Evolutionary conservation across 2,329 filamentous ascomycete species (phyloP), one percentile per base, ranked within the genome.

Genomic region (Didymella pinodella): DNA sequence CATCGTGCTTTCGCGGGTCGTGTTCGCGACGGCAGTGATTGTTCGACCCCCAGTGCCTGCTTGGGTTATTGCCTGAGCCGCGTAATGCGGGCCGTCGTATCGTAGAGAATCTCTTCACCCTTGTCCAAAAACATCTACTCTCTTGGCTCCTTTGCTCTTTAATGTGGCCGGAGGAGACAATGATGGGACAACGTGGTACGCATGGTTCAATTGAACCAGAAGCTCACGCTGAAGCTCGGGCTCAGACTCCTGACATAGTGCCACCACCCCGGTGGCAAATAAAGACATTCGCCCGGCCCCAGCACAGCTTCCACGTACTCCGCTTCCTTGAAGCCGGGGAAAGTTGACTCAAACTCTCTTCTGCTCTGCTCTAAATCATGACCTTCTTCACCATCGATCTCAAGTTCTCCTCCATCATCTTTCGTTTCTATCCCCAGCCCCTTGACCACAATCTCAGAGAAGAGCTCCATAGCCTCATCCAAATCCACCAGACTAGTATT

Each of bases 211-310:
- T 74, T 74, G 34, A 73, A 99, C 95, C 95, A 99, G 73, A 97
- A 98, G 73, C 93, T 97, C 12, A 98, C 93, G 66, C 93, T 97
- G 71, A 96, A 93, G 72, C 94, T 97, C 20, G 91, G 86, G 56
- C 87, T 92, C 70, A 98, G 74, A 48, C 92, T 92, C 59, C 91
- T 84, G 3, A 98, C 91, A 77, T 97, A 98, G 81, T 99, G 95
- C 95, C 95, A 99, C 94, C 95, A 99, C 0, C 94, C 95, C 5
- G 92, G 84, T 0, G 95, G 95, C 52, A 99, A 91, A 74, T 97
- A 95, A 52, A 99, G 75, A 64, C 88, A 90, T 52, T 99, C 93
- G 0, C 94, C 95, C 0, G 90, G 89, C 29, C 84, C 86, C 6
- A 99, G 79, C 1, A 98, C 84, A 55, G 88, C 88, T 71, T 99